These are phyloP conservation scores for Cylindricascospora bacillispora DNA, from an alignment of 1,139 yeast genomes.

Conservation along the genomic window DNA sequence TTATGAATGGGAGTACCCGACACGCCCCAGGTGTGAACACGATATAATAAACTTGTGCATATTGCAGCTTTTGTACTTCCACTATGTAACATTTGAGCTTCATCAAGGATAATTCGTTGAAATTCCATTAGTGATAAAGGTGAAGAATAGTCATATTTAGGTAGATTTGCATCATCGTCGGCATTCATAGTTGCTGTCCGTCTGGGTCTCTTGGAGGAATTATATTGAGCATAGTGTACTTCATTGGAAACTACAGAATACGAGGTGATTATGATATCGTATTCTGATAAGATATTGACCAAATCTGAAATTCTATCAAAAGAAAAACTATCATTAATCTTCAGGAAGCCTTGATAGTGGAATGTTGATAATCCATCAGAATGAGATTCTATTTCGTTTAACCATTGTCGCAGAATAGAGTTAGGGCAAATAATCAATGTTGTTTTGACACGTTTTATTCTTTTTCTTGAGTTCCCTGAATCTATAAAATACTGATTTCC, in stretches of 20 bases:
- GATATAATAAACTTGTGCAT: constrained; percentile 66
- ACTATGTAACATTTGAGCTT: constrained; percentile 83
- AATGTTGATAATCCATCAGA: constrained; percentile 37
- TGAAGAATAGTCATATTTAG: constrained; percentile 47
- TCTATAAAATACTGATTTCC: constrained; percentile 5
- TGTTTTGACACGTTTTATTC: constrained; percentile 44
- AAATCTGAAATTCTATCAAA: constrained; percentile 30
- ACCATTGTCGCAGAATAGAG: constrained; percentile 76
- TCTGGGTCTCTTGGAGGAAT: constrained; percentile 45
- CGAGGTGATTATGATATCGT: constrained; percentile 76
- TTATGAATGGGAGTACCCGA: constrained; percentile 84
- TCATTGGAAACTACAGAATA: constrained; percentile 61
- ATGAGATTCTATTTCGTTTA: constrained; percentile 49
- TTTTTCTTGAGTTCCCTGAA: constrained; percentile 7
- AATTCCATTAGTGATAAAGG: constrained; percentile 78
- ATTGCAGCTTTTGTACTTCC: constrained; percentile 65
- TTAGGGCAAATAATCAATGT: constrained; percentile 79
- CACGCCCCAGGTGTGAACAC: constrained; percentile 92
- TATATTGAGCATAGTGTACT: constrained; percentile 67
- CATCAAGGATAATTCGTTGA: constrained; percentile 84
- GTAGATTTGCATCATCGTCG: constrained; percentile 2
- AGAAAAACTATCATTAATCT: constrained; percentile 25
- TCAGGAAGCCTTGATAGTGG: constrained; percentile 49
- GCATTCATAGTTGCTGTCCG: constrained; percentile 26
- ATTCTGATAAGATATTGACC: constrained; percentile 28